A percentile compares a stretch with the other conserved stretches of the same genome.
phyloP scores from a whole-genome alignment of 129 eudicot genomes.

The Erigeron canadensis region DNA sequence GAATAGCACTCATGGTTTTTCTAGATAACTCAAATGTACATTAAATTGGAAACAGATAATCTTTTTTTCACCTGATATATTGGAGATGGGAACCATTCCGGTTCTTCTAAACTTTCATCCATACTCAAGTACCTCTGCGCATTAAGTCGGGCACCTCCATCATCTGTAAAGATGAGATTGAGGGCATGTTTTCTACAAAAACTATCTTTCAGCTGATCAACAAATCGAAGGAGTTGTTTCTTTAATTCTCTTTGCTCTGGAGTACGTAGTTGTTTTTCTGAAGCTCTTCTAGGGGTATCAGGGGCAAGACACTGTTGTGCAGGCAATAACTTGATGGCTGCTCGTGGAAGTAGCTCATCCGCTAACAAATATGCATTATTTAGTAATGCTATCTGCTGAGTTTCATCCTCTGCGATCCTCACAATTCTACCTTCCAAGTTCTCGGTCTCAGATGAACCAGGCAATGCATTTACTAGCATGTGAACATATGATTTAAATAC shows the following conservation, averaged over 20 bases:
- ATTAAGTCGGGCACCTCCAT: conserved; percentile 58
- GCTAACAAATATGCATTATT: conserved; percentile 74
- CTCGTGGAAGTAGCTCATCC: conserved; percentile 83
- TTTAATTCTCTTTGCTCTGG: conserved; percentile 85
- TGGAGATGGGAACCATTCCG: conserved; percentile 88
- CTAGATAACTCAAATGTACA: neutral
- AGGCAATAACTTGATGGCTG: conserved; percentile 50
- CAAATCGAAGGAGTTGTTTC: conserved; percentile 58
- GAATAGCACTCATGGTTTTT: neutral
- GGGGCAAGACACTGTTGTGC: conserved; percentile 32
- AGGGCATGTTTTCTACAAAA: conserved; percentile 92
- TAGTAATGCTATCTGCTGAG: conserved; percentile 70
- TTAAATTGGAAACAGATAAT: neutral
- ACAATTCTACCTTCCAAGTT: conserved; percentile 75
- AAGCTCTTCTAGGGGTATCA: conserved; percentile 47
- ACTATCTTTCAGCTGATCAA: conserved; percentile 83
- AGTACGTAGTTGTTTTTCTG: conserved; percentile 58
- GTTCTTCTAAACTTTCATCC: conserved; percentile 57
- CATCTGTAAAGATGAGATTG: conserved; percentile 79
- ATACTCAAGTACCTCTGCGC: conserved; percentile 63
- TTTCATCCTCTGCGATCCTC: conserved; percentile 64
- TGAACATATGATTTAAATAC: conserved; percentile 64
- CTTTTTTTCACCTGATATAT: conserved; percentile 52
- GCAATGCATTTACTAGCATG: conserved; percentile 77
- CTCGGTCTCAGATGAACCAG: conserved; percentile 69